These are phyloP conservation scores for Pachyrhizus erosus DNA, from an alignment of 306 rosid genomes.

Conservation along the genomic window DNA sequence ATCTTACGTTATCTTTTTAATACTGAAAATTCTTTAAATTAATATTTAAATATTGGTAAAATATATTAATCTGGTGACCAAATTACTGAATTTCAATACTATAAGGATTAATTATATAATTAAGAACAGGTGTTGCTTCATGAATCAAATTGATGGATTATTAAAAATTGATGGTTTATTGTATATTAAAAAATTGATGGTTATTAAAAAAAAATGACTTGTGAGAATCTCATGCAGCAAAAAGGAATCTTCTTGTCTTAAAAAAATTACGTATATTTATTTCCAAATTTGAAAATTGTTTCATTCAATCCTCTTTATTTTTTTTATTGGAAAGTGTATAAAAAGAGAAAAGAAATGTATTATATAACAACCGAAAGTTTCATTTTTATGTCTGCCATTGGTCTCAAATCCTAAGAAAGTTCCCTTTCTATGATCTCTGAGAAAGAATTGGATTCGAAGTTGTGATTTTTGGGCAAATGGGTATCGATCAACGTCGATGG, in stretches of 20 bases:
- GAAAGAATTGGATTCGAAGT: conserved; percentile 23
- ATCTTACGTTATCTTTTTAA: too few species aligned
- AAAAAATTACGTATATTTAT: not conserved
- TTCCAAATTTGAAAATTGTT: not conserved
- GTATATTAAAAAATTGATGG: too few species aligned
- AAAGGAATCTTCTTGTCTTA: not conserved
- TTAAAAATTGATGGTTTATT: too few species aligned
- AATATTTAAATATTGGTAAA: too few species aligned
- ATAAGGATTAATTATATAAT: too few species aligned
- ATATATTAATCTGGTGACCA: too few species aligned
- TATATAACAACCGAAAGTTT: conserved; percentile 10
- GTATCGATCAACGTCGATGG: conserved; percentile 39
- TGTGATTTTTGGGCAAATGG: conserved; percentile 41
- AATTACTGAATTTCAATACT: too few species aligned
- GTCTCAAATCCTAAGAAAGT: conserved; percentile 30
- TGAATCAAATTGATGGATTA: too few species aligned
- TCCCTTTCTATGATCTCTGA: conserved; percentile 27
- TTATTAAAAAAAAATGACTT: too few species aligned
- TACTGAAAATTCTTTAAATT: too few species aligned
- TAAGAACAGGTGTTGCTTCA: too few species aligned
- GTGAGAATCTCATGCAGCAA: not conserved
- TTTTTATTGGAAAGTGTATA: not conserved
- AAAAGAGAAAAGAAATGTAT: not conserved
- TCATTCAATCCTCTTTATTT: not conserved
- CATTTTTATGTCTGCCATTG: not conserved